Base-by-base conservation (phyloP, 495 filamentous ascomycete genomes). In the Pseudomonodictys pantanalensis region DNA sequence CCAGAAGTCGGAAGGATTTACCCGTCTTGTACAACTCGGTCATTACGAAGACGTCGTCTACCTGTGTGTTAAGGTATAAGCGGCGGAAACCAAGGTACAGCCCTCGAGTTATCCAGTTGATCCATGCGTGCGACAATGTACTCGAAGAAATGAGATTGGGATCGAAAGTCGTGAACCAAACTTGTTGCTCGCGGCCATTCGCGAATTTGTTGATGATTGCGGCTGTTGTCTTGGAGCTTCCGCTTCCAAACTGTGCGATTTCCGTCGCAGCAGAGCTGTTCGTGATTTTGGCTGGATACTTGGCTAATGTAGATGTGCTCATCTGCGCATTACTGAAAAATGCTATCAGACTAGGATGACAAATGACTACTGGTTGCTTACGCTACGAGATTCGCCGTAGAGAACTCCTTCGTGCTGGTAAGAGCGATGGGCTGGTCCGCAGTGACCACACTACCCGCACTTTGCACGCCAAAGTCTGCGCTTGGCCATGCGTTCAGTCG, bases 41-140 rank as follows among this genome's bases (percentile, higher is more conserved):
- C 41, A 73, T 70, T 1, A 86, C 69, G 60, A 85, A 79, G 74
- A 86, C 79, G 64, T 86, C 83, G 64, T 86, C 83, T 28, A 86
- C 80, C 71, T 86, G 83, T 12, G 83, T 82, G 65, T 77, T 78
- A 30, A 84, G 64, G 60, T 81, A 77, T 50, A 81, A 70, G 41
- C 82, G 75, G 33, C 83, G 79, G 47, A 78, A 78, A 24, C 79
- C 80, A 7, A 79, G 72, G 58, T 82, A 79, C 1, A 83, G 56
- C 30, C 83, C 83, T 22, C 80, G 76, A 22, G 81, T 83, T 15
- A 83, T 68, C 81, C 81, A 86, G 52, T 78, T 78, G 56, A 86
- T 83, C 78, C 79, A 84, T 18, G 79, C 79, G 69, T 86, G 83
- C 68, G 82, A 79, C 53, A 86, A 65, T 50, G 76, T 81, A 60